These are phyloP conservation scores for Phytopythium oedochilum DNA, from an alignment of 352 stramenopile genomes.

Conservation along the genomic window DNA sequence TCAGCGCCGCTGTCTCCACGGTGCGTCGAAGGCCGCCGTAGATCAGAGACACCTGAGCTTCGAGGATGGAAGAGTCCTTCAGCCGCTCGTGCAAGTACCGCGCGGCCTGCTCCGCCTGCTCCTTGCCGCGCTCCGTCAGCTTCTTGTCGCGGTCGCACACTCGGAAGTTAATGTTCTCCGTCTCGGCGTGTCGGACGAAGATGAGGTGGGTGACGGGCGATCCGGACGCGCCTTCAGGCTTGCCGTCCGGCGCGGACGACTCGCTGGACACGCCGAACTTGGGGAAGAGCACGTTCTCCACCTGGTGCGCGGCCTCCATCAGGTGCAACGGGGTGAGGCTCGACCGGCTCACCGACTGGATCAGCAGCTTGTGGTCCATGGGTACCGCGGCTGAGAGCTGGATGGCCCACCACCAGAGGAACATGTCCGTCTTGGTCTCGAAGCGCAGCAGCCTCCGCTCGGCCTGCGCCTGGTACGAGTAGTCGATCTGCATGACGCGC, in stretches of 20 bases:
- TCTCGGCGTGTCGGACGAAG: constrained; percentile 72
- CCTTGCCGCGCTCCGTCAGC: constrained; percentile 50
- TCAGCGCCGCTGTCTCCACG: constrained; percentile 57
- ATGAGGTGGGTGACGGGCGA: constrained; percentile 56
- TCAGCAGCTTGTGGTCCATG: constrained; percentile 36
- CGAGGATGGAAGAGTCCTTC: constrained; percentile 9
- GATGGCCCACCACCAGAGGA: constrained; percentile 76
- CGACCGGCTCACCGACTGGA: constrained; percentile 41
- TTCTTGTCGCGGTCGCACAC: constrained; percentile 70
- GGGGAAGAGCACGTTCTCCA: constrained; percentile 64
- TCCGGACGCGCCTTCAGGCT: too few relatives aligned
- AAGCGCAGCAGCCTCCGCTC: constrained; percentile 45
- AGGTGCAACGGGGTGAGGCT: constrained; percentile 45
- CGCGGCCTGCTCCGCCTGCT: constrained; percentile 53
- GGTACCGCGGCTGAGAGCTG: constrained; percentile 48
- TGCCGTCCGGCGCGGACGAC: background rate
- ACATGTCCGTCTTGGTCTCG: constrained; percentile 49
- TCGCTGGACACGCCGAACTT: constrained; percentile 17
- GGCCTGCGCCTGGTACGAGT: constrained; percentile 43
- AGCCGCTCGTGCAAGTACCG: constrained; percentile 49
- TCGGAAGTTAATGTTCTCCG: constrained; percentile 82
- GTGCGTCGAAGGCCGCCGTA: constrained; percentile 65
- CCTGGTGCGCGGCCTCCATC: constrained; percentile 38
- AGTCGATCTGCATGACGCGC: constrained; percentile 49
- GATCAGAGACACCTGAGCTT: constrained; percentile 50